Percentiles rank a stretch among this genome's conserved stretches.
phyloP scores from a whole-genome alignment of 192 early-diverging fungal species.

The Phlyctochytrium bullatum region DNA sequence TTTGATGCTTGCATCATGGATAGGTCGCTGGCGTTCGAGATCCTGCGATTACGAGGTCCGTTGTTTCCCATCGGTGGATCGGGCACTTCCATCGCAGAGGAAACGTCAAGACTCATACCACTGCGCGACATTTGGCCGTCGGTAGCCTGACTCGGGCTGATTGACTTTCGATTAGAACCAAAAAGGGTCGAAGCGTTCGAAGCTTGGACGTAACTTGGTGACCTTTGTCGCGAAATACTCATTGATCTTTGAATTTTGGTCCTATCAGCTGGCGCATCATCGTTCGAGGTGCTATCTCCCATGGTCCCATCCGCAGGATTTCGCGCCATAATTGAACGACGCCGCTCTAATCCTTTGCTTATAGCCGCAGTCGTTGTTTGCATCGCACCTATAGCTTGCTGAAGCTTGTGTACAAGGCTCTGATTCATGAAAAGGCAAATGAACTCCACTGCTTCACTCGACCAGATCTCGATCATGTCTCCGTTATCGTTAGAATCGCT shows the following conservation, averaged over 20 bases:
- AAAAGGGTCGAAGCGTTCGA: not conserved
- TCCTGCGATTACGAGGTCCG: not conserved
- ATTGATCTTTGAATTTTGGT: not conserved
- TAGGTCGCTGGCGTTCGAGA: not conserved
- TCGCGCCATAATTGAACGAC: not conserved
- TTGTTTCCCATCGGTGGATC: not conserved
- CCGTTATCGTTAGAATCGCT: not conserved
- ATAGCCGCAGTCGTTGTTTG: not conserved
- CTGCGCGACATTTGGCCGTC: too few species aligned
- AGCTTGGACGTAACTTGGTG: not conserved
- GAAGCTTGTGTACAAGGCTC: slow-evolving; percentile 26
- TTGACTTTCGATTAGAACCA: not conserved
- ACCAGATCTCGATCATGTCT: not conserved
- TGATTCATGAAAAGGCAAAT: slow-evolving; percentile 28
- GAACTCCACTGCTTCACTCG: slow-evolving; percentile 5
- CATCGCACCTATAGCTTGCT: not conserved
- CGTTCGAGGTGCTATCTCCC: not conserved
- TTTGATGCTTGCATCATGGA: not conserved
- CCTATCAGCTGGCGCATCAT: not conserved
- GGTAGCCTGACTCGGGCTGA: not conserved
- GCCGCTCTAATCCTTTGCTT: too few species aligned
- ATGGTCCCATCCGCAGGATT: too few species aligned
- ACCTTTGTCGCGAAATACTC: not conserved
- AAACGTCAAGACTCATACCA: too few species aligned
- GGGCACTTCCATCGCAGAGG: too few species aligned